Percentiles rank a stretch among this genome's conserved stretches.
phyloP scores from a whole-genome alignment of 768 basidiomycete species.

The Dentipellis sp. region DNA sequence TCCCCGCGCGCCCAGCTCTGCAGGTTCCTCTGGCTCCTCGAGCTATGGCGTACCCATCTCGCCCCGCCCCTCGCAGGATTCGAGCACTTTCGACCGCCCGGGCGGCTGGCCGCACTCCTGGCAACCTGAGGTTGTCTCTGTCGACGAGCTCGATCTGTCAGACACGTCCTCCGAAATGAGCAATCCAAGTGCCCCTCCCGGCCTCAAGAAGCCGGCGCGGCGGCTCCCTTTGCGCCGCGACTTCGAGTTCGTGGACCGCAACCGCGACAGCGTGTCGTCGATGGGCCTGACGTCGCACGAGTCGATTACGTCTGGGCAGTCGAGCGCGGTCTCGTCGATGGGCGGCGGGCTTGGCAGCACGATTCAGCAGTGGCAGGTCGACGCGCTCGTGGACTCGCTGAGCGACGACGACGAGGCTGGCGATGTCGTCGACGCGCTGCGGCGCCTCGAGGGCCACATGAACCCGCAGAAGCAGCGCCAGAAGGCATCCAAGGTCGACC shows the following conservation, averaged over 20 bases:
- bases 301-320: conserved; percentile 42
- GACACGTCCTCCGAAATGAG: conserved; percentile 57
- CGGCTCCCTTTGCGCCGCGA: conserved; percentile 69
- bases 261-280: conserved; percentile 65
- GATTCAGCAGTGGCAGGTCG: conserved; percentile 79
- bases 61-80: conserved; percentile 4
- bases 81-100: conserved; percentile 17
- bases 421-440: conserved; percentile 75
- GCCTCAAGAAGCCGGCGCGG: conserved; percentile 40
- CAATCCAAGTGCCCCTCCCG: conserved; percentile 26
- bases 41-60: conserved; percentile 12
- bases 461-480: conserved; percentile 62
- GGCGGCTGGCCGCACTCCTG: conserved; percentile 31
- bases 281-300: conserved; percentile 58
- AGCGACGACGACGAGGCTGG: conserved; percentile 70
- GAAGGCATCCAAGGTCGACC: conserved; percentile 70
- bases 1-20: conserved; percentile 6
- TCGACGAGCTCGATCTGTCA: conserved; percentile 76
- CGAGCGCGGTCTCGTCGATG: conserved; percentile 26
- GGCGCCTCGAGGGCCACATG: conserved; percentile 78
- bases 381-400: conserved; percentile 61
- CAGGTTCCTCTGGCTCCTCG: conserved; percentile 12
- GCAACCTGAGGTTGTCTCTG: conserved; percentile 65
- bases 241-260: conserved; percentile 72
- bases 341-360: conserved; percentile 32